These are phyloP conservation scores for Verticillium nonalfalfae DNA, from an alignment of 2,329 filamentous ascomycete genomes.

Conservation along the genomic window DNA sequence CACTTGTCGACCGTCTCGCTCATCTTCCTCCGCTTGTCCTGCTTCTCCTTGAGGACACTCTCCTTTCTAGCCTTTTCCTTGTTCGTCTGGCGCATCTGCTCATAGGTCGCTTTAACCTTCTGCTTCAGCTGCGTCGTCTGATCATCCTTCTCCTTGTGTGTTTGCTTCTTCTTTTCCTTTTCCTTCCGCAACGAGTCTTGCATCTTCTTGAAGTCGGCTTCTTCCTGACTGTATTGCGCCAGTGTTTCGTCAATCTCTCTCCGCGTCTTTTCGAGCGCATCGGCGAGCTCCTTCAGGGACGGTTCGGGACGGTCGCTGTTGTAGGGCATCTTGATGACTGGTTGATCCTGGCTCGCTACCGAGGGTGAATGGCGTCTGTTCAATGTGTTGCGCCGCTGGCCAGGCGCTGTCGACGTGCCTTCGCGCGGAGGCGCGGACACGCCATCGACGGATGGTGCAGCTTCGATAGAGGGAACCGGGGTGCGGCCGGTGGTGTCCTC, in stretches of 20 bases:
- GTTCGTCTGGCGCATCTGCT: slow-evolving; percentile 74
- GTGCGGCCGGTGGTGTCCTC: slow-evolving; percentile 42
- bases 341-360: slow-evolving; percentile 36
- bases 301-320: slow-evolving; percentile 52
- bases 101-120: slow-evolving; percentile 72
- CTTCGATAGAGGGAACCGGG: slow-evolving; percentile 53
- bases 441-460: slow-evolving; percentile 55
- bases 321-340: slow-evolving; percentile 30
- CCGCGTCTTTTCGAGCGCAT: slow-evolving; percentile 71
- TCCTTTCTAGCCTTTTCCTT: slow-evolving; percentile 76
- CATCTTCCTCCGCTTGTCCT: slow-evolving; percentile 61
- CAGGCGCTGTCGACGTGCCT: slow-evolving; percentile 34
- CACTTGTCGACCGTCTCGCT: slow-evolving; percentile 65
- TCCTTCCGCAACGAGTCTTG: slow-evolving; percentile 67
- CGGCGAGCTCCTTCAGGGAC: slow-evolving; percentile 71
- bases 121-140: slow-evolving; percentile 78
- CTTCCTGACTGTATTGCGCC: slow-evolving; percentile 63
- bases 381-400: slow-evolving; percentile 57
- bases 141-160: slow-evolving; percentile 85
- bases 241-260: slow-evolving; percentile 78
- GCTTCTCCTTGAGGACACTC: slow-evolving; percentile 60
- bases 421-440: slow-evolving; percentile 61
- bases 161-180: slow-evolving; percentile 69
- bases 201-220: slow-evolving; percentile 61
- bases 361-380: slow-evolving; percentile 61